Percentiles rank a stretch among this genome's conserved stretches.
phyloP scores from a whole-genome alignment of 331 rosid species.

The Acacia concinna region DNA sequence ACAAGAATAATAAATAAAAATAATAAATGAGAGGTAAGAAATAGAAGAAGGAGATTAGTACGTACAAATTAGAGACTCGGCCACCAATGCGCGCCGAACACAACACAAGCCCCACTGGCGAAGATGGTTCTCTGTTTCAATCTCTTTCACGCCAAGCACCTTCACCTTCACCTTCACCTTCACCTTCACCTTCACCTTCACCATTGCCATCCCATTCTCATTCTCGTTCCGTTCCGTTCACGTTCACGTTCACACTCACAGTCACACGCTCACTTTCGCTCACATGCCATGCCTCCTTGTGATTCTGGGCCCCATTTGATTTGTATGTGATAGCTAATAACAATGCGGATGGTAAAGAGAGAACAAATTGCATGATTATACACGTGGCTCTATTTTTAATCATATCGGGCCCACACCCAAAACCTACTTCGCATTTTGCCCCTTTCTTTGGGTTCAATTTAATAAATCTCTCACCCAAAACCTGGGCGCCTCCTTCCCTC shows the following conservation, averaged over 20 bases:
- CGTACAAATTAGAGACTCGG: slow-evolving; percentile 15
- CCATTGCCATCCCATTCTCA: no score
- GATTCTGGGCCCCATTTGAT: slow-evolving; percentile 28
- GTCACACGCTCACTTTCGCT: slow-evolving; percentile 17
- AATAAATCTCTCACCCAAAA: not conserved
- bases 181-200: not conserved
- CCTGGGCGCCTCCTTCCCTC: not conserved
- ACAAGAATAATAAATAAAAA: not conserved
- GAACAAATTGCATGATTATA: not conserved
- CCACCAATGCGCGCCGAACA: slow-evolving; percentile 44
- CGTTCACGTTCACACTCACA: not conserved
- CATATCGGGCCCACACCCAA: not conserved
- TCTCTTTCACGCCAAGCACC: slow-evolving; percentile 52
- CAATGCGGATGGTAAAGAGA: not conserved
- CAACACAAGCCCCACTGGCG: slow-evolving; percentile 32
- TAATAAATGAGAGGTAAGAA: not conserved
- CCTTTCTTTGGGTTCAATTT: not conserved
- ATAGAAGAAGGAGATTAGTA: not conserved
- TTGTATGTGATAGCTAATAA: not conserved
- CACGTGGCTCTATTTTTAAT: slow-evolving; percentile 6
- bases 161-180: not conserved
- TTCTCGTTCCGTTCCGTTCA: no score
- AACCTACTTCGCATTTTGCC: slow-evolving; percentile 1
- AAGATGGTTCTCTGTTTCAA: not conserved
- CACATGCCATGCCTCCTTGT: not conserved